phyloP scores from a whole-genome alignment of 352 stramenopile species.

The Thraustotheca clavata region DNA sequence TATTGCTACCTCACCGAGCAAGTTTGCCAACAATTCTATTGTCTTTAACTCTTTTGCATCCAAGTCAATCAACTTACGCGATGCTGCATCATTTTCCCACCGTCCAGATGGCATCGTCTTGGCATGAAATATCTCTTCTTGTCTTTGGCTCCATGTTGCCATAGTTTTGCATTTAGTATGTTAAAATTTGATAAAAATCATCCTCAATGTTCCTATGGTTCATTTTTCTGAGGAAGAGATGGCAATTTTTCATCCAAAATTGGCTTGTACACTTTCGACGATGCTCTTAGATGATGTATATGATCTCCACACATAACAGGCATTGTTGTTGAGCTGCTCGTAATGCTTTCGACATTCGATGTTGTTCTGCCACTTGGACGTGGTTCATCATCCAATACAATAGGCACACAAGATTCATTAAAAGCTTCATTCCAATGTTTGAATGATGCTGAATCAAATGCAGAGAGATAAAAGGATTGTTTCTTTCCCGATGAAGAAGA shows the following conservation, averaged over 20 bases:
- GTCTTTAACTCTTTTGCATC: constrained; percentile 64
- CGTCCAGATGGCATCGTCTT: constrained; percentile 30
- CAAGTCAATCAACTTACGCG: constrained; percentile 56
- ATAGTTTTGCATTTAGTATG: no score
- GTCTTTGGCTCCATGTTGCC: constrained; percentile 35
- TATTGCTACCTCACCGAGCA: constrained; percentile 28
- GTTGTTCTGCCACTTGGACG: no score
- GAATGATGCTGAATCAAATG: not conserved
- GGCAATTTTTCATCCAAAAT: no score
- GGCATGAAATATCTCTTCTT: constrained; percentile 48
- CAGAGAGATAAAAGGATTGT: not conserved
- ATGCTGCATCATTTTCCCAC: constrained; percentile 65
- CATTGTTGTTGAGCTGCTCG: no score
- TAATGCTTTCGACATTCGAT: no score
- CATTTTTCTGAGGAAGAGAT: no score
- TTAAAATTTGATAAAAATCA: no score
- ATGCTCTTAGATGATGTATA: no score
- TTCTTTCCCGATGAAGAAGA: not conserved
- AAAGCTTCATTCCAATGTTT: not conserved
- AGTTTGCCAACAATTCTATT: constrained; percentile 21
- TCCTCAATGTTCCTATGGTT: no score
- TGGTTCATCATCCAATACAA: no score
- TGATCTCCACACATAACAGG: no score
- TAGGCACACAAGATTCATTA: not conserved
- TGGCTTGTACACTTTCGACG: no score